Evolutionary conservation across 495 filamentous ascomycete genomes (phyloP).

Genomic region (Corynascus novoguineensis): DNA sequence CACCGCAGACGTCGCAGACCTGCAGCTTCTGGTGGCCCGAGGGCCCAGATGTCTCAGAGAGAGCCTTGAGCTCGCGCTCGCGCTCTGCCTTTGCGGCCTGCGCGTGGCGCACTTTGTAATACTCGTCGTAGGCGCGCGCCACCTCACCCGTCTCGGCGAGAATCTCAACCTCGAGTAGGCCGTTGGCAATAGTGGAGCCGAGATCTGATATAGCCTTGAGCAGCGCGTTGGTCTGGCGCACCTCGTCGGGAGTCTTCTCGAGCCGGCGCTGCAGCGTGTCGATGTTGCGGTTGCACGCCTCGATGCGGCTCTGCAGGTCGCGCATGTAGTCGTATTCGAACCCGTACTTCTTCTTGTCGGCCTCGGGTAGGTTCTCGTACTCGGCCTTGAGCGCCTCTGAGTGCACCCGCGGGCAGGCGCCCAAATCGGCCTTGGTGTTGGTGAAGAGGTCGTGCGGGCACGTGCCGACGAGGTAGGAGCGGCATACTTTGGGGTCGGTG

Average conservation of each 20-base stretch:
- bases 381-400: conserved; percentile 81
- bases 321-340: conserved; percentile 96
- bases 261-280: conserved; percentile 81
- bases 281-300: conserved; percentile 93
- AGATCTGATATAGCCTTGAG: conserved; percentile 86
- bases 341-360: conserved; percentile 71
- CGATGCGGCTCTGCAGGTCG: conserved; percentile 92
- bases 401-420: conserved; percentile 85
- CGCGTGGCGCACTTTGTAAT: conserved; percentile 72
- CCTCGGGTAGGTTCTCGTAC: conserved; percentile 62
- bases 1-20: conserved; percentile 94
- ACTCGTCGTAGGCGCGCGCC: conserved; percentile 73
- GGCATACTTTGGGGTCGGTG: conserved; percentile 91
- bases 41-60: conserved; percentile 85
- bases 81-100: conserved; percentile 77
- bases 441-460: conserved; percentile 99
- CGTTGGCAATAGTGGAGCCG: conserved; percentile 69
- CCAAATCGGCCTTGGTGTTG: conserved; percentile 97
- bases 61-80: conserved; percentile 85
- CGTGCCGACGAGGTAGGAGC: conserved; percentile 86
- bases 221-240: conserved; percentile 88
- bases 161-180: conserved; percentile 77
- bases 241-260: conserved; percentile 98
- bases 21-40: conserved; percentile 95
- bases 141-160: conserved; percentile 79